These are phyloP conservation scores for Sugiyamaella qingdaonensis DNA, from an alignment of 805 yeast species.

Conservation along the genomic window DNA sequence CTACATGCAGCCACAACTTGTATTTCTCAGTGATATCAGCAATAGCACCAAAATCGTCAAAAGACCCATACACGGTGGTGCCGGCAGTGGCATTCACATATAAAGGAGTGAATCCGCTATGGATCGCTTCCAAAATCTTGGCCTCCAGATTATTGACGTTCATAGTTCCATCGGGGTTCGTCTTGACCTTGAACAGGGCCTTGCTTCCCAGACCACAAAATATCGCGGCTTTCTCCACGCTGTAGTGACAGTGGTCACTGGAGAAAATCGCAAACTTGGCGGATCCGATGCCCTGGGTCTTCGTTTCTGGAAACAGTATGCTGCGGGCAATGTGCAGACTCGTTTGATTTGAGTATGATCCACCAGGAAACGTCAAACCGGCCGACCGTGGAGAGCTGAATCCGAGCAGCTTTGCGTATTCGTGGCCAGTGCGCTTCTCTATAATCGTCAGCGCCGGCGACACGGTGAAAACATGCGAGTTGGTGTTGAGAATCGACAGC, in stretches of 20 bases:
- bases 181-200: conserved; percentile 59
- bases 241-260: conserved; percentile 70
- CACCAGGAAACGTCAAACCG: conserved; percentile 82
- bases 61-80: conserved; percentile 83
- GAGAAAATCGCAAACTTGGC: conserved; percentile 64
- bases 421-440: conserved; percentile 62
- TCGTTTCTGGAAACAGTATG: conserved; percentile 63
- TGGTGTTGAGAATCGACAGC: conserved; percentile 68
- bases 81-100: conserved; percentile 84
- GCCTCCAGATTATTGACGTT: conserved; percentile 43
- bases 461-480: conserved; percentile 79
- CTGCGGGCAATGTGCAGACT: conserved; percentile 74
- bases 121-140: conserved; percentile 41
- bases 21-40: conserved; percentile 49
- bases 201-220: conserved; percentile 65
- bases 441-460: conserved; percentile 75
- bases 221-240: conserved; percentile 77
- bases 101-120: conserved; percentile 63
- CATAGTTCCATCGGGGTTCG: conserved; percentile 55
- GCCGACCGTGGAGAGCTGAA: conserved; percentile 54
- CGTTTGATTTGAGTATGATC: conserved; percentile 81
- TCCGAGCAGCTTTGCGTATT: conserved; percentile 66
- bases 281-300: conserved; percentile 43
- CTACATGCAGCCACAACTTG: conserved; percentile 75
- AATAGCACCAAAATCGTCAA: conserved; percentile 60